Evolutionary conservation across 768 basidiomycete genomes (phyloP), one percentile per base, ranked within the genome.

Genomic region (Gelatoporia subvermispora): DNA sequence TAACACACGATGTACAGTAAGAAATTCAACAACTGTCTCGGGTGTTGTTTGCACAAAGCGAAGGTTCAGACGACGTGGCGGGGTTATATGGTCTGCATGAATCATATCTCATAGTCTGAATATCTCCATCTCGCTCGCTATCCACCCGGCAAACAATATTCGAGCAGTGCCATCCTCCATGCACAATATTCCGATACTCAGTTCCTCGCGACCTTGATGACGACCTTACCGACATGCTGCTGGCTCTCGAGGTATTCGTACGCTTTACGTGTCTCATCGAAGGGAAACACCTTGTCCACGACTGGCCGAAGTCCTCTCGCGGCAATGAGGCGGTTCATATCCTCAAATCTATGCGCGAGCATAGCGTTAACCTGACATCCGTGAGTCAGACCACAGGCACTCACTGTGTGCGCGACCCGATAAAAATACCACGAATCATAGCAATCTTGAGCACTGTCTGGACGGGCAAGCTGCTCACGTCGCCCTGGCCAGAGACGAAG

Each of bases 181-280:
- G n/a, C n/a, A n/a, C n/a, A n/a, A n/a, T n/a, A n/a, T n/a, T n/a
- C n/a, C n/a, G n/a, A n/a, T n/a, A n/a, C n/a, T 58, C 47, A 58
- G 22, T 54, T 47, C 48, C 52, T 54, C 22, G 60, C 24, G 22
- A 81, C 72, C 63, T 71, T 72, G 50, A 82, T 76, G n/a, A 78
- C 76, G 15, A 82, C 72, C 64, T 85, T 83, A 15, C 82, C 83
- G 18, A 82, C 74, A 59, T 83, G 79, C 49, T 71, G 69, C 51
- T 81, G 79, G 1, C 71, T 74, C 50, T 73, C 68, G 46, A 81
- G 66, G 57, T 81, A 72, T 38, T 66, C 64, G 59, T 77, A 83
- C 1, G 82, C 82, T 39, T 73, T 65, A 22, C 68, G 61, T 4
- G 72, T 66, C n/a, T 83, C 60, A 39, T 77, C 74, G 56, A 82